These are phyloP conservation scores for Persicaria maculosa DNA, from an alignment of 148 eudicot species.

Conservation along the genomic window DNA sequence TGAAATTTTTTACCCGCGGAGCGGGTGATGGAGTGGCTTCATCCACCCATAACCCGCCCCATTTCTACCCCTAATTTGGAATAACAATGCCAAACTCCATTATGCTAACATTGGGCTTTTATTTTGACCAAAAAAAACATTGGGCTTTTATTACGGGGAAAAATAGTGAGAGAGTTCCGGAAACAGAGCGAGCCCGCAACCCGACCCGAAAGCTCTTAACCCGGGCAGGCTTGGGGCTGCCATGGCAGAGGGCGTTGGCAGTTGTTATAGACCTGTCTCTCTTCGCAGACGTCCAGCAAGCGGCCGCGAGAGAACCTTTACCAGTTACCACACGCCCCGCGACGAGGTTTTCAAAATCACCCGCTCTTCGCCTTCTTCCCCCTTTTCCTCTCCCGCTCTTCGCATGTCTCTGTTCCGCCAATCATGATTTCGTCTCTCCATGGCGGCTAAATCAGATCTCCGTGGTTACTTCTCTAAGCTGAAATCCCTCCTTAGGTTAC, in stretches of 20 bases:
- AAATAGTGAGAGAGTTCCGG: neutral
- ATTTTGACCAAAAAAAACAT: too few species aligned
- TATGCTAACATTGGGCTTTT: too few species aligned
- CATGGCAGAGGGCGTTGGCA: conserved; percentile 1
- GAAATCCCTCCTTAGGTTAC: neutral
- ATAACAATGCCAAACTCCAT: too few species aligned
- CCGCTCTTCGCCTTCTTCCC: neutral
- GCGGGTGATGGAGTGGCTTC: too few species aligned
- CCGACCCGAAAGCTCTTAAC: conserved; percentile 1
- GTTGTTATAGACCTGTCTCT: neutral
- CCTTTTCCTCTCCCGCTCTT: neutral
- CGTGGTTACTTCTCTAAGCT: neutral
- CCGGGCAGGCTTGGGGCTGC: neutral
- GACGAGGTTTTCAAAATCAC: neutral
- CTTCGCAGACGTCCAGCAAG: neutral
- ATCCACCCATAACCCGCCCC: too few species aligned
- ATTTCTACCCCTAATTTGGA: too few species aligned
- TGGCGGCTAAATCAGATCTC: conserved; percentile 4
- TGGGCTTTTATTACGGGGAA: too few species aligned
- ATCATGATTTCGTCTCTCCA: neutral
- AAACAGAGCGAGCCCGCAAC: neutral
- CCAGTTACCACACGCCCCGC: neutral
- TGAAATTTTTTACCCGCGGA: too few species aligned
- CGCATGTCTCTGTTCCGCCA: conserved; percentile 1
- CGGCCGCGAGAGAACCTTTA: neutral